These are phyloP conservation scores for Phytophthora cryptogea DNA, from an alignment of 352 stramenopile species.

Conservation along the genomic window DNA sequence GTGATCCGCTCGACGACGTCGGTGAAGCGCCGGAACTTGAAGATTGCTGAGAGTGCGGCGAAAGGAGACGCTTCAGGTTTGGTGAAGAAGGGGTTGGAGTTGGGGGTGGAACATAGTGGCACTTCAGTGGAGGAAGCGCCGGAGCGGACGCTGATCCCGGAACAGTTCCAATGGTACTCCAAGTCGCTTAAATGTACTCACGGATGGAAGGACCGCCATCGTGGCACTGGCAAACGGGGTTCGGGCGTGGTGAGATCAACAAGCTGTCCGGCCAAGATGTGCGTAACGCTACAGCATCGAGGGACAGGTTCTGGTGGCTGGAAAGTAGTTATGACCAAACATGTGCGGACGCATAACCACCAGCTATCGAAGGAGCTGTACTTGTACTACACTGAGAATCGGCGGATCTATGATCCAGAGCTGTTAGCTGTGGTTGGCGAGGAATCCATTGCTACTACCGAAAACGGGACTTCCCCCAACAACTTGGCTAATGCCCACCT, in stretches of 20 bases:
- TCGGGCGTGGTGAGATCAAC: conserved; percentile 66
- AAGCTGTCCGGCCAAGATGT: conserved; percentile 79
- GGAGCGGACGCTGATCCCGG: conserved; percentile 58
- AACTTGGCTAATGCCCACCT: conserved; percentile 15
- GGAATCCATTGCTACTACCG: background rate
- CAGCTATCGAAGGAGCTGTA: conserved; percentile 74
- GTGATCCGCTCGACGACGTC: conserved; percentile 82
- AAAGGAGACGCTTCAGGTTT: conserved; percentile 9
- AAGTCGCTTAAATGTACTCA: conserved; percentile 86
- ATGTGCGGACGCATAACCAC: conserved; percentile 75
- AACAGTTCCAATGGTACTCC: conserved; percentile 76
- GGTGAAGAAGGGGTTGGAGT: conserved; percentile 10
- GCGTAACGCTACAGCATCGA: conserved; percentile 67
- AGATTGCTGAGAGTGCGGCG: conserved; percentile 56
- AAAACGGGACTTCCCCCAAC: conserved; percentile 1
- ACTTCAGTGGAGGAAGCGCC: conserved; percentile 2
- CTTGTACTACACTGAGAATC: conserved; percentile 78
- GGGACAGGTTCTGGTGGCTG: conserved; percentile 44
- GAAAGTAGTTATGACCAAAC: conserved; percentile 79
- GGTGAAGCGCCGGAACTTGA: conserved; percentile 67
- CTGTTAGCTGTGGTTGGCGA: conserved; percentile 43
- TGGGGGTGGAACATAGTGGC: conserved; percentile 2
- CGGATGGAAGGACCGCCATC: conserved; percentile 74
- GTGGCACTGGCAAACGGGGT: conserved; percentile 67
- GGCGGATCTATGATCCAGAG: conserved; percentile 78